phyloP scores from a whole-genome alignment of 1,139 yeast genomes.

The Diutina neorugosa region DNA sequence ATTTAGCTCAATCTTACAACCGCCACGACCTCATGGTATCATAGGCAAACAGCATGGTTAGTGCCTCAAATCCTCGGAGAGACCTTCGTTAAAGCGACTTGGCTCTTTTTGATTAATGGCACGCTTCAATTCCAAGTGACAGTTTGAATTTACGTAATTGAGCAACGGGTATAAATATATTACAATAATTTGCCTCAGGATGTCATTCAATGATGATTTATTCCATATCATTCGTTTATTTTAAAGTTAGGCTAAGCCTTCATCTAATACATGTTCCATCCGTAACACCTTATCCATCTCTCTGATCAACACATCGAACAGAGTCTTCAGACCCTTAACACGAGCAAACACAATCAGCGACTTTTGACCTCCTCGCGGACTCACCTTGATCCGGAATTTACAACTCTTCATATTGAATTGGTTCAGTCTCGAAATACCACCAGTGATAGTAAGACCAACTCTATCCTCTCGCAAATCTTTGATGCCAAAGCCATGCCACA shows the following conservation, averaged over 20 bases:
- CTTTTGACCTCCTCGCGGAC: constrained; percentile 18
- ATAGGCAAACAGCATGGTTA: no score
- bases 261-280: constrained; percentile 31
- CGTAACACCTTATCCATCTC: constrained; percentile 35
- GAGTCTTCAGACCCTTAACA: constrained; percentile 31
- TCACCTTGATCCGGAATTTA: constrained; percentile 45
- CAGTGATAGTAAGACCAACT: constrained; percentile 35
- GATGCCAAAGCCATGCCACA: constrained; percentile 66
- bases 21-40: no score
- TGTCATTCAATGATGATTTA: no score
- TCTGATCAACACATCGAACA: constrained; percentile 31
- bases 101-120: no score
- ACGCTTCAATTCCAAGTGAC: no score
- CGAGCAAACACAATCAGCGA: constrained; percentile 35
- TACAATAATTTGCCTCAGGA: no score
- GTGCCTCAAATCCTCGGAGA: no score
- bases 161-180: no score
- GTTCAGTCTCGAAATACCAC: constrained; percentile 49
- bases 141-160: no score
- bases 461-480: constrained; percentile 40
- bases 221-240: neutral
- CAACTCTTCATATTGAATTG: constrained; percentile 54
- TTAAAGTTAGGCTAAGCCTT: neutral
- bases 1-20: no score
- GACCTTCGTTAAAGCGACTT: no score